Evolutionary conservation across 768 basidiomycete genomes (phyloP).

Genomic region (Termitomyces sp.): DNA sequence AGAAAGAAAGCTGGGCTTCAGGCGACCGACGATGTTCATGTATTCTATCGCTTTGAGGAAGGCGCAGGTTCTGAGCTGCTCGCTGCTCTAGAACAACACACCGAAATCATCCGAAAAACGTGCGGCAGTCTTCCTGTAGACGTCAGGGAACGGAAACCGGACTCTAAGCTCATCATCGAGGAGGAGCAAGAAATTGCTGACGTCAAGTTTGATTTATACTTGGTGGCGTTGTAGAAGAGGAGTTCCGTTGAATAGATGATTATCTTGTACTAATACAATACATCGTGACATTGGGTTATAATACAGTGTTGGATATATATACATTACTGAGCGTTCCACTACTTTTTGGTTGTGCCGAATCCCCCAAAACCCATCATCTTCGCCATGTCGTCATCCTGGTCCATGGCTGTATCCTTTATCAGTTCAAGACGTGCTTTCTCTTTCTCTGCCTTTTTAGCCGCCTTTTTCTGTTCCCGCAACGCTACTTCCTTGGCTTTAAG

Average conservation of each 20-base stretch:
- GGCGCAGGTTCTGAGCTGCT: slow-evolving; percentile 63
- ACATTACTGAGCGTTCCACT: slow-evolving; percentile 11
- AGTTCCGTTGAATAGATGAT: slow-evolving; percentile 18
- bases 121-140: slow-evolving; percentile 70
- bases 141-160: slow-evolving; percentile 47
- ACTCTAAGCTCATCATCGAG: slow-evolving; percentile 57
- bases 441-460: slow-evolving; percentile 75
- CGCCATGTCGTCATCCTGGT: slow-evolving; percentile 65
- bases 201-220: slow-evolving; percentile 67
- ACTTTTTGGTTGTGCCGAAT: slow-evolving; percentile 86
- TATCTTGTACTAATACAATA: slow-evolving; percentile 24
- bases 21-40: slow-evolving; percentile 89
- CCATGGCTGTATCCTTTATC: slow-evolving; percentile 43
- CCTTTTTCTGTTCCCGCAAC: slow-evolving; percentile 69
- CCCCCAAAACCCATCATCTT: slow-evolving; percentile 90
- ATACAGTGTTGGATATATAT: slow-evolving; percentile 20
- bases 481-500: slow-evolving; percentile 71
- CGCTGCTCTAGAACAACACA: slow-evolving; percentile 61
- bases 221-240: slow-evolving; percentile 47
- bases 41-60: slow-evolving; percentile 80
- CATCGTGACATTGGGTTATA: slow-evolving; percentile 21
- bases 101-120: slow-evolving; percentile 68
- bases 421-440: slow-evolving; percentile 68
- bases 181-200: slow-evolving; percentile 89
- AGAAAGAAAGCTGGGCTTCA: slow-evolving; percentile 95